Conservation (phyloP, 176 grass and related monocot species). For the Avena eriantha region DNA sequence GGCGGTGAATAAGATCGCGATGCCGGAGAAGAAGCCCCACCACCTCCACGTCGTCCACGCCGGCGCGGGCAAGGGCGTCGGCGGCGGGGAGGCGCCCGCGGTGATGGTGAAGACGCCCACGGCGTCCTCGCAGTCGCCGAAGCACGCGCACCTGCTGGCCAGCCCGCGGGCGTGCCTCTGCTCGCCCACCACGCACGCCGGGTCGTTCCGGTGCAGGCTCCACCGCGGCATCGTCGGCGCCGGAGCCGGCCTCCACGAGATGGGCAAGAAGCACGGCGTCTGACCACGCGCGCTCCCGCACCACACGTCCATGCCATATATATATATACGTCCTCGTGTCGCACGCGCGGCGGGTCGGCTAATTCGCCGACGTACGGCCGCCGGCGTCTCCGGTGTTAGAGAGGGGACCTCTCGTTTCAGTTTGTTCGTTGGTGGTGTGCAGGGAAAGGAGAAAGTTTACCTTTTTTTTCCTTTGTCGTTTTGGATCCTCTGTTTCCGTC, state of each 20-base stretch:
- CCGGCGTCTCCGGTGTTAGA: background rate
- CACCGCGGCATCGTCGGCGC: constrained; percentile 57
- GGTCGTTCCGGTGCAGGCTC: constrained; percentile 76
- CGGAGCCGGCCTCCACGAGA: constrained; percentile 42
- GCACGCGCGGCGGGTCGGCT: background rate
- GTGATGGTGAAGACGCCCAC: constrained; percentile 45
- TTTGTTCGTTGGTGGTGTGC: constrained; percentile 15
- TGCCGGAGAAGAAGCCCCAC: constrained; percentile 43
- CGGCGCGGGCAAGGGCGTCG: constrained; percentile 13
- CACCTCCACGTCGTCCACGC: constrained; percentile 33
- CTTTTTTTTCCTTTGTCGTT: background rate
- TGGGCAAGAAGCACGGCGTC: constrained; percentile 52
- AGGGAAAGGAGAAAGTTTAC: background rate
- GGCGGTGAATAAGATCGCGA: constrained; percentile 38
- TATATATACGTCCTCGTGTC: background rate
- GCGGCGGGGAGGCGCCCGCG: constrained; percentile 31
- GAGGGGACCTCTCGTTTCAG: background rate
- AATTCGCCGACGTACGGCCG: background rate
- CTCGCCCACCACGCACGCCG: constrained; percentile 76
- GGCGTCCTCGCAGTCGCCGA: constrained; percentile 19
- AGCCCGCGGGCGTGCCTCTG: constrained; percentile 69
- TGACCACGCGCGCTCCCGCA: constrained; percentile 32
- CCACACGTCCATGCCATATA: background rate
- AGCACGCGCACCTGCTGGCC: constrained; percentile 6
- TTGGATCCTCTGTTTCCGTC: constrained; percentile 12